Evolutionary conservation across 768 basidiomycete genomes (phyloP).

Genomic region (Leccinellum rugosiceps): DNA sequence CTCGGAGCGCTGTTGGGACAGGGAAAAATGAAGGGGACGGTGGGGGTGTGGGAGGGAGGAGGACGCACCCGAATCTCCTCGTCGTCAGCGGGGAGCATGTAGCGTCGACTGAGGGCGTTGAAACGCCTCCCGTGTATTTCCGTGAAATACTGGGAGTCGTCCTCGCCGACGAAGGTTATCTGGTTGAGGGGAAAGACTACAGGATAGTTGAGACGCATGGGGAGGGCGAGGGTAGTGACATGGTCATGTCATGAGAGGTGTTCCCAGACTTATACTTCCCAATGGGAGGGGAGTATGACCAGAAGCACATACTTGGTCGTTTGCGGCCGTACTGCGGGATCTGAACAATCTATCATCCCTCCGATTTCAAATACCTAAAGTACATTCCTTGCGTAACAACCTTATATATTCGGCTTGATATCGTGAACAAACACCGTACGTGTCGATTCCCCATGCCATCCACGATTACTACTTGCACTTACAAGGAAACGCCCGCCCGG

Average conservation of each 20-base stretch:
- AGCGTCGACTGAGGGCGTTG: conserved; percentile 52
- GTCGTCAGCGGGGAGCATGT: conserved; percentile 63
- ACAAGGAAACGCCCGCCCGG: conserved; percentile 80
- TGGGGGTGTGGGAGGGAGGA: neutral
- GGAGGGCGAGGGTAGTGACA: conserved; percentile 20
- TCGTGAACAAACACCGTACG: conserved; percentile 90
- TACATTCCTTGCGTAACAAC: conserved; percentile 34
- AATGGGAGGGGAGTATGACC: conserved; percentile 29
- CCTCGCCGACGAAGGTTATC: conserved; percentile 37
- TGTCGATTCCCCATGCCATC: conserved; percentile 91
- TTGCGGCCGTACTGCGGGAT: conserved; percentile 34
- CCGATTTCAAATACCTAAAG: conserved; percentile 32
- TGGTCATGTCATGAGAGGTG: conserved; percentile 5
- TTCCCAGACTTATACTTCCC: conserved; percentile 31
- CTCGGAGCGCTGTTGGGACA: conserved; percentile 50
- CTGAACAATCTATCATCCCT: conserved; percentile 18
- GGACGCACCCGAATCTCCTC: conserved; percentile 58
- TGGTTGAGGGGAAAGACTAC: conserved; percentile 36
- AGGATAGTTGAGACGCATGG: conserved; percentile 31
- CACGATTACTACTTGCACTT: conserved; percentile 90
- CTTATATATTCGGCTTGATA: conserved; percentile 50
- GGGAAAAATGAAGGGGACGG: conserved; percentile 2
- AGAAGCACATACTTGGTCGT: conserved; percentile 28
- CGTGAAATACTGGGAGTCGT: conserved; percentile 54
- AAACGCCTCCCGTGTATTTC: conserved; percentile 50